These are phyloP conservation scores for Zopfochytrium polystomum DNA, from an alignment of 371 early-diverging fungal species.

Conservation along the genomic window DNA sequence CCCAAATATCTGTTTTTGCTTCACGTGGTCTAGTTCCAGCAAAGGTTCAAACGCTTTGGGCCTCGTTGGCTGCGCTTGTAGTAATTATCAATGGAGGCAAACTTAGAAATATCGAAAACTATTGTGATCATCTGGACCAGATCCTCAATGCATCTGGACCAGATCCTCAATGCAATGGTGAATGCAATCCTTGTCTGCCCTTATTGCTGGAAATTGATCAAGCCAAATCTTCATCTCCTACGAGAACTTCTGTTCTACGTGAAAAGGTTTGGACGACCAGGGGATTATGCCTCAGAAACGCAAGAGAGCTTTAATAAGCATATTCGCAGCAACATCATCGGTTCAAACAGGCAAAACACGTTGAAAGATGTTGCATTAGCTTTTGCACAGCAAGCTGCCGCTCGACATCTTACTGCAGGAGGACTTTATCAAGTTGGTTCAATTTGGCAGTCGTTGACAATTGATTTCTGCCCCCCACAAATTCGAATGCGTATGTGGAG, in stretches of 20 bases:
- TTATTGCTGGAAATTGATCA: not conserved
- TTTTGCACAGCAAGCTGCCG: no score
- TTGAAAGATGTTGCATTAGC: constrained; percentile 2
- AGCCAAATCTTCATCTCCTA: constrained; percentile 8
- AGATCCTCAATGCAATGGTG: no score
- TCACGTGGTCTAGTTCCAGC: not conserved
- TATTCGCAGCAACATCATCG: not conserved
- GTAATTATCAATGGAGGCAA: not conserved
- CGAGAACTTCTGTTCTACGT: not conserved
- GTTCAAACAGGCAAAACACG: constrained; percentile 2
- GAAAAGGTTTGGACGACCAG: constrained; percentile 5
- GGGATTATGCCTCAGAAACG: constrained; percentile 5
- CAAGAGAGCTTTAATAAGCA: constrained; percentile 13
- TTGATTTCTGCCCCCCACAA: no score
- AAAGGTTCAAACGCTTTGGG: not conserved
- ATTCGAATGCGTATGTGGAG: no score
- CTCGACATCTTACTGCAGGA: no score
- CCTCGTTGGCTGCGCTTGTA: not conserved
- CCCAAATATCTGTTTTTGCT: constrained; percentile 8
- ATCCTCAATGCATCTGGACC: no score
- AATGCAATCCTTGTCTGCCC: no score
- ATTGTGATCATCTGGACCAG: not conserved
- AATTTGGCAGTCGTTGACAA: no score
- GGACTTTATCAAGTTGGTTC: no score
- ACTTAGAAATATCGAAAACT: not conserved